Base-by-base conservation (phyloP, 495 filamentous ascomycete genomes). In the Neurospora tetraspora region DNA sequence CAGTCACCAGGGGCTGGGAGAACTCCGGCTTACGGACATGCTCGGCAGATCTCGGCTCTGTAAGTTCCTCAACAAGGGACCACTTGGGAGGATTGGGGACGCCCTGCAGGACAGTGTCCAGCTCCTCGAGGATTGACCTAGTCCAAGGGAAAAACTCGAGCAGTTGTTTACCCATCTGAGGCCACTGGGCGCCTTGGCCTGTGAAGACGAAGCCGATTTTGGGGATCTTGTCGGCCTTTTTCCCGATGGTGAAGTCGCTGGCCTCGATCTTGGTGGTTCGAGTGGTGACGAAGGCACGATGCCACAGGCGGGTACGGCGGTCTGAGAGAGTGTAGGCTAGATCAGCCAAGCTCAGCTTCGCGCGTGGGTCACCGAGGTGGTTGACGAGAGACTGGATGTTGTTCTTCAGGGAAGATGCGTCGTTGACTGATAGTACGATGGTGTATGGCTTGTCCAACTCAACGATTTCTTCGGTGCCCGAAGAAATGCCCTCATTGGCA, bases 321-420 rank as follows among this genome's bases (percentile, higher is more conserved):
- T 65, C 36, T 8, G 68, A 69, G 0, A 75, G 39, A 5, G 68
- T 72, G 69, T 72, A 72, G 37, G 45, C 45, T 0, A 75, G n/a
- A 20, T 70, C 71, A 4, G 38, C 12, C 27, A 75, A 45, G 5
- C 9, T 12, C 3, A 80, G 71, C 2, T 69, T 73, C 0, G 80
- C 77, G 9, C 38, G 31, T 0, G 74, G 78, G 18, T 81, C 75
- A 16, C 43, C 20, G 0, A 82, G 68, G 39, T 84, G 78, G 23
- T 71, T 47, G 18, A 37, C 2, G 16, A 76, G 71, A 1, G 71
- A 38, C 40, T 68, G 5, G 34, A 73, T 65, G 39, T 73, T 71
- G 2, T n/a, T 27, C 5, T 68, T 70, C 0, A 79, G 72, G 34
- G 76, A 74, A 3, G 34, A 9, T 14, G 43, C 61, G 23, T 76